Conservation (phyloP, 2,329 filamentous ascomycete genomes). For the Rugonectria rugulosa region DNA sequence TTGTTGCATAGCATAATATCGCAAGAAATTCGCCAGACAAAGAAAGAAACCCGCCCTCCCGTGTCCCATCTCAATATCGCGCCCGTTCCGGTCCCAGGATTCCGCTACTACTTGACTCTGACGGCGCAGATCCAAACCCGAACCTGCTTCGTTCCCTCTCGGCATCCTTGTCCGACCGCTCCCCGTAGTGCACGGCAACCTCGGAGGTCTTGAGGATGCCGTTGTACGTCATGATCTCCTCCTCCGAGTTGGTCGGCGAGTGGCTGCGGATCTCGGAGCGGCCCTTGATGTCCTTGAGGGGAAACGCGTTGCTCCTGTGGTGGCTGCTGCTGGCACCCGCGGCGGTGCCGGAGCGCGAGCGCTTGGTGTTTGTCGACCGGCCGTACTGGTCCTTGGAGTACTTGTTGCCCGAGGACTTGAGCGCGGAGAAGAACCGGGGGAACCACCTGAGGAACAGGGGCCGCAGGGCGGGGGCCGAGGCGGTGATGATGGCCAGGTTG, state of each 20-base stretch:
- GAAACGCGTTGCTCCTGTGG: slow-evolving; percentile 24
- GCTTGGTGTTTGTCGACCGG: slow-evolving; percentile 15
- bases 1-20: too few species aligned
- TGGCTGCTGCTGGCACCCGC: slow-evolving; percentile 17
- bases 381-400: slow-evolving; percentile 26
- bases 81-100: slow-evolving; percentile 6
- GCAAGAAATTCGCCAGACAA: too few species aligned
- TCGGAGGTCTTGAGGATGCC: slow-evolving; percentile 47
- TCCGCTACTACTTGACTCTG: slow-evolving; percentile 17
- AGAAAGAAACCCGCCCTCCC: neutral
- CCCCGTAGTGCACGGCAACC: slow-evolving; percentile 22
- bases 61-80: neutral
- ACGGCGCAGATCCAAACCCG: neutral
- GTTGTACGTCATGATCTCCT: slow-evolving; percentile 50
- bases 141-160: slow-evolving; percentile 1
- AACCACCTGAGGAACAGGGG: slow-evolving; percentile 45
- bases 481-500: slow-evolving; percentile 48
- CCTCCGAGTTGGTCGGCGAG: slow-evolving; percentile 45
- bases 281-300: slow-evolving; percentile 40
- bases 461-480: slow-evolving; percentile 46
- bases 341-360: slow-evolving; percentile 22
- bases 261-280: slow-evolving; percentile 43
- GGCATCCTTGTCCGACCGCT: slow-evolving; percentile 7
- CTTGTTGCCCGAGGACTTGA: slow-evolving; percentile 23
- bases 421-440: slow-evolving; percentile 42